Base-by-base conservation (phyloP, 768 basidiomycete species). In the Serendipita sp. region DNA sequence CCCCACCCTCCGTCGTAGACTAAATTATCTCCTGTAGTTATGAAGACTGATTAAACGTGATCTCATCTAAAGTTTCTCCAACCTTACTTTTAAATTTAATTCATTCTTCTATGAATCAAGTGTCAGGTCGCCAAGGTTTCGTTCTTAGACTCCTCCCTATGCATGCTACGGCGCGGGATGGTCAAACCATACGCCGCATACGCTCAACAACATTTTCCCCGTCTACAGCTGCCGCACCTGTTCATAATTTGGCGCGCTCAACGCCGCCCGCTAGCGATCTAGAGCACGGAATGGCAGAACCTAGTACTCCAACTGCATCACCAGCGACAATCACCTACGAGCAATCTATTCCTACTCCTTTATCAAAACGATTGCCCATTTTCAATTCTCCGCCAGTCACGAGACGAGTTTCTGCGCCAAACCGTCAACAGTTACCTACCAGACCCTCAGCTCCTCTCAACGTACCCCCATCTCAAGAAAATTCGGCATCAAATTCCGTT, bases 381-480 rank as follows among this genome's bases (percentile, higher is more conserved):
- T 38, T 60, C 36, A 23, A 30, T n/a, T 11, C 56, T 28, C 56
- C 56, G 30, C 30, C 36, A n/a, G 56, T 38, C 16, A 34, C 36
- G 10, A 28, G 56, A 28, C 28, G 56, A 28, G 56, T 60, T 32
- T 60, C 56, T 60, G 56, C 56, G 10, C 56, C 56, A 32, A 51
- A 5, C 35, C 56, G 30, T 4, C 56, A 32, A 35, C 56, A 11
- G n/a, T 11, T n/a, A 30, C 56, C 56, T 10, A n/a, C 11, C 18
- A 60, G 56, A 60, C 56, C 56, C 8, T 60, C 56, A 8, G 56
- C 56, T 8, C 56, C 56, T 30, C 16, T 60, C 16, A 60, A 60
- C 34, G 35, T 36, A 4, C 56, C 56, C 32, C 10, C 28, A 34
- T 60, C 56, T 36, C 36, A 34, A 36, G 56, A 60, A 8, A 60